Percentiles rank a stretch among this genome's conserved stretches.
Conservation (phyloP, 257 asterid genomes). For the Solanum etuberosum region DNA sequence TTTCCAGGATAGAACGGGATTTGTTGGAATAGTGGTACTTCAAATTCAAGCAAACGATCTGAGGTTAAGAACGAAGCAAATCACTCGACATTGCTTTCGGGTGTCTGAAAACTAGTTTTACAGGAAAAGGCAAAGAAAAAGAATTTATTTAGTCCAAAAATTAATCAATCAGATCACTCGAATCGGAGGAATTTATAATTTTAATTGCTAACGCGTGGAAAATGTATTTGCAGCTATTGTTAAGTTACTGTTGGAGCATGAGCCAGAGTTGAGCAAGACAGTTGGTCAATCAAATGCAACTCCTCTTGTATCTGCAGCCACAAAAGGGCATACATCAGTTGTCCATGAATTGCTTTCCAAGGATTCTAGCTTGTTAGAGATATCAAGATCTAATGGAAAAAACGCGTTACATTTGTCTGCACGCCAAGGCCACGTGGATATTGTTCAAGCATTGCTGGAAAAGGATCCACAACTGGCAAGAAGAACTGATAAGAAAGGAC, state of each 20-base stretch:
- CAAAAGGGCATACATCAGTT: slow-evolving; percentile 48
- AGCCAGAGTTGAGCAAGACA: slow-evolving; percentile 42
- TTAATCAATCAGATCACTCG: neutral
- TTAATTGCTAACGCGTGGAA: neutral
- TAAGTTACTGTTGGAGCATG: slow-evolving; percentile 47
- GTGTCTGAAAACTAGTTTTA: neutral
- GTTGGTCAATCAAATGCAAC: slow-evolving; percentile 61
- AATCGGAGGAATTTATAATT: neutral
- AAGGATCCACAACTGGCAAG: slow-evolving; percentile 57
- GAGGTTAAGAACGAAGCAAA: neutral
- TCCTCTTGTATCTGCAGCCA: slow-evolving; percentile 64
- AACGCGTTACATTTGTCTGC: slow-evolving; percentile 59
- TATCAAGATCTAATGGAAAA: slow-evolving; percentile 57
- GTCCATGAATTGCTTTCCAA: slow-evolving; percentile 44
- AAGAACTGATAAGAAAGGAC: slow-evolving; percentile 66
- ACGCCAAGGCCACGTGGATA: slow-evolving; percentile 57
- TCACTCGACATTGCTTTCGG: neutral
- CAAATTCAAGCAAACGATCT: neutral
- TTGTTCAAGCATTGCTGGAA: slow-evolving; percentile 47
- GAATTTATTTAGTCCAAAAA: neutral
- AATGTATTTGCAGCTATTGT: slow-evolving; percentile 39
- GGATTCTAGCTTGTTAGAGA: slow-evolving; percentile 51
- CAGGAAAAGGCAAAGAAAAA: neutral
- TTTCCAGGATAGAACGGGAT: neutral
- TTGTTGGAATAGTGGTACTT: neutral